Conservation (phyloP, 2,329 filamentous ascomycete species). For the Phoma sp. region DNA sequence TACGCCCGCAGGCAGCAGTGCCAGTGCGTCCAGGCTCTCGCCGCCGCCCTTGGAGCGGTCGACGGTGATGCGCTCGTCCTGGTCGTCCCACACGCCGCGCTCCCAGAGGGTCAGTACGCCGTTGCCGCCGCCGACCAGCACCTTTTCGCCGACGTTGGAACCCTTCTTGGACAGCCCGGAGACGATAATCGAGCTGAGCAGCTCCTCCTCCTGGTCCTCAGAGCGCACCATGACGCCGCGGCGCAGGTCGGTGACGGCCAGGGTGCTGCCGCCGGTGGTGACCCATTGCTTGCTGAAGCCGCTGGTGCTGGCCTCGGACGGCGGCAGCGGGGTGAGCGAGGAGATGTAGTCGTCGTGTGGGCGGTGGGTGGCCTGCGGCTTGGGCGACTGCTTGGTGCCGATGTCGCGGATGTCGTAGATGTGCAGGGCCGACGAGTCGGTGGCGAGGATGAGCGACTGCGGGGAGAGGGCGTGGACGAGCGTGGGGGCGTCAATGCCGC, state of each 20-base stretch:
- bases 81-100: slow-evolving; percentile 91
- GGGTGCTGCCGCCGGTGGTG: slow-evolving; percentile 87
- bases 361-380: slow-evolving; percentile 77
- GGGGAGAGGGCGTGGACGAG: slow-evolving; percentile 85
- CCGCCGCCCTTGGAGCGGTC: slow-evolving; percentile 68
- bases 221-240: slow-evolving; percentile 86
- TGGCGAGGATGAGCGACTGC: slow-evolving; percentile 85
- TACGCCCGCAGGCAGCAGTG: slow-evolving; percentile 73
- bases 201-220: slow-evolving; percentile 93
- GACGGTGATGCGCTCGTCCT: slow-evolving; percentile 86
- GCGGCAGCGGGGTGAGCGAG: slow-evolving; percentile 81
- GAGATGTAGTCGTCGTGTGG: slow-evolving; percentile 95
- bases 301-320: slow-evolving; percentile 80
- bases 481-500: slow-evolving; percentile 73
- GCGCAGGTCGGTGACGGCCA: slow-evolving; percentile 88
- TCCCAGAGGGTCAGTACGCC: slow-evolving; percentile 95
- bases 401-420: slow-evolving; percentile 80
- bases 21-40: slow-evolving; percentile 82
- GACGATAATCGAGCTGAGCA: slow-evolving; percentile 82
- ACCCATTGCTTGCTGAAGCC: slow-evolving; percentile 95
- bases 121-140: slow-evolving; percentile 78
- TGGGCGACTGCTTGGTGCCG: slow-evolving; percentile 57
- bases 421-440: slow-evolving; percentile 88
- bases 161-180: slow-evolving; percentile 75
- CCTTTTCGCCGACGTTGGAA: slow-evolving; percentile 74